Base-by-base conservation (phyloP, 257 asterid genomes). In the Primulina eburnea region DNA sequence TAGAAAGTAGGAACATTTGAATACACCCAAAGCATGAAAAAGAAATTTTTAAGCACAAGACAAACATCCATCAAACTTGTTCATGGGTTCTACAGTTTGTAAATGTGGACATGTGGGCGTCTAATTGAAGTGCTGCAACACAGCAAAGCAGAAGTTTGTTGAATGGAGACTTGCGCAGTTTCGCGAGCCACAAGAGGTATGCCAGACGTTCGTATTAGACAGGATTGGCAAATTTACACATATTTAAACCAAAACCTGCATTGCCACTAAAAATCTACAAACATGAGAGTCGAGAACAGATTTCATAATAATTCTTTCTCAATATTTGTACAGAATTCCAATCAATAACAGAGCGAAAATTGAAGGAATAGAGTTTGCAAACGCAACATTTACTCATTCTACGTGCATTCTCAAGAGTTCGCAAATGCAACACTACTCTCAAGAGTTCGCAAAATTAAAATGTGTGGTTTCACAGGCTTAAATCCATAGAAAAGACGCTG, bases 181-280 rank as follows among this genome's bases (percentile, higher is more conserved):
- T 50, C 56, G 8, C 56, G 56, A 50, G 56, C 56, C 56, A 50
- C 56, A 50, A 50, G 56, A 50, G 56, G 56, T 50, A 50, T 50
- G 56, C 56, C 56, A 16, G 56, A 20, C 56, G 16, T 50, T 50
- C 56, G 16, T 50, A 16, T 14, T 16, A 50, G 21, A 50, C 18
- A 50, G 20, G 8, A 5, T 5, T 16, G 56, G 8, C 18, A 50
- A 50, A 50, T 50, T 50, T 50, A 50, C 8, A 50, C 56, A 50
- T 50, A 50, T 14, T 50, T 14, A 14, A 35, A 50, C 8, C 56
- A 50, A 50, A 50, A 50, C 56, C 56, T 50, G 56, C 56, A 50
- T 16, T 16, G 20, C 18, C 56, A 16, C 56, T 0, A 16, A 16
- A 16, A 50, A 50, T 50, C 56, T 50, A 50, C 18, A 16, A 14